Evolutionary conservation across 352 stramenopile species (phyloP).

Genomic region (Pythium dissimile): DNA sequence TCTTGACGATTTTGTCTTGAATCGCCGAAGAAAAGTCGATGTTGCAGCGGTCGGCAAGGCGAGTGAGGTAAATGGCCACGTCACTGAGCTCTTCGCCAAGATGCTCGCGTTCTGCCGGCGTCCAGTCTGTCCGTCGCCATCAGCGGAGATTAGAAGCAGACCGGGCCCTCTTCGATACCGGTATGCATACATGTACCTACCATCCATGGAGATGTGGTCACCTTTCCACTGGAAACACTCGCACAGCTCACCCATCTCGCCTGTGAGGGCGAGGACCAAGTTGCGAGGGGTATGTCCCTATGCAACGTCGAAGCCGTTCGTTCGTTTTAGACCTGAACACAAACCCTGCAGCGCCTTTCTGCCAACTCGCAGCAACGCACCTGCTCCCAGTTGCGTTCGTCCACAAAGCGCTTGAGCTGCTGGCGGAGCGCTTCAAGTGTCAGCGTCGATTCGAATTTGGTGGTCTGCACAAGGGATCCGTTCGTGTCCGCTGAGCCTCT

Average conservation of each 20-base stretch:
- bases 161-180: no score
- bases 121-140: slow-evolving; percentile 59
- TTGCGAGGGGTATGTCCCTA: slow-evolving; percentile 58
- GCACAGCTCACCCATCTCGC: slow-evolving; percentile 88
- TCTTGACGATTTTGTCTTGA: slow-evolving; percentile 91
- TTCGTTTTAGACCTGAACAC: not conserved
- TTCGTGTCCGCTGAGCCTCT: no score
- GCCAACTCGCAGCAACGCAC: not conserved
- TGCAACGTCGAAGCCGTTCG: not conserved
- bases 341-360: not conserved
- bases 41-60: slow-evolving; percentile 87
- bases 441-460: slow-evolving; percentile 16
- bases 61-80: slow-evolving; percentile 95
- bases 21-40: slow-evolving; percentile 87
- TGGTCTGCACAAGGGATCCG: no score
- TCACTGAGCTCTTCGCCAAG: slow-evolving; percentile 96
- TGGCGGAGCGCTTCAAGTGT: slow-evolving; percentile 26
- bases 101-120: slow-evolving; percentile 78
- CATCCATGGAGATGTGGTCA: slow-evolving; percentile 30
- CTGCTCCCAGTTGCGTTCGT: slow-evolving; percentile 28
- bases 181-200: no score
- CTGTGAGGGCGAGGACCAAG: slow-evolving; percentile 81
- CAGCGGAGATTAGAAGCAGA: no score
- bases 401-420: slow-evolving; percentile 23
- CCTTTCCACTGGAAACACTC: slow-evolving; percentile 90